phyloP scores from a whole-genome alignment of 352 stramenopile species.

The Pythium myriotylum region DNA sequence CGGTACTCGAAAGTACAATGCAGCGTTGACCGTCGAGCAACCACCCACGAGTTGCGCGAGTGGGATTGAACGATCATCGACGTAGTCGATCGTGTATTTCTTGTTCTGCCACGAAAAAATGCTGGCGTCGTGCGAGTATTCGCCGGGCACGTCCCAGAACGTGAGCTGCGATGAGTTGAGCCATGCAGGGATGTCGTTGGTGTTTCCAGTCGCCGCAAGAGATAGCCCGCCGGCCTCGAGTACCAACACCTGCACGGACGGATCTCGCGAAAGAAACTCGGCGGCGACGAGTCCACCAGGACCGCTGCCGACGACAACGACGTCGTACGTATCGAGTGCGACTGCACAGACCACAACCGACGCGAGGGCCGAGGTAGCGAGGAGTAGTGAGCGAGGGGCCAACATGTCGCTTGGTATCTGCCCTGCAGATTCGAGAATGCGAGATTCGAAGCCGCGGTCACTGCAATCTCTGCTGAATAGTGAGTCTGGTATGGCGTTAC shows the following conservation, averaged over 20 bases:
- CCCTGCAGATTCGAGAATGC: no score
- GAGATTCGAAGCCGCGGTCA: no score
- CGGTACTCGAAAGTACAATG: conserved; percentile 76
- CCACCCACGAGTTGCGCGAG: conserved; percentile 80
- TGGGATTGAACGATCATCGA: conserved; percentile 47
- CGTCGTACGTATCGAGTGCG: conserved; percentile 38
- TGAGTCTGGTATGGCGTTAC: no score
- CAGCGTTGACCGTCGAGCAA: conserved; percentile 82
- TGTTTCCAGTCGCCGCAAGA: conserved; percentile 11
- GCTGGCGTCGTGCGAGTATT: conserved; percentile 31
- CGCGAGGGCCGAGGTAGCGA: no score
- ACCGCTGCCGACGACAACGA: conserved; percentile 57
- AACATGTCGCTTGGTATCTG: no score
- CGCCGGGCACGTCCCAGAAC: conserved; percentile 53
- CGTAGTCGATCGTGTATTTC: conserved; percentile 57
- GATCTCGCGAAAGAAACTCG: conserved; percentile 57
- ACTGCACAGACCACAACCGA: no score
- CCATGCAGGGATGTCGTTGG: not conserved
- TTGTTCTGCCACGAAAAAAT: conserved; percentile 47
- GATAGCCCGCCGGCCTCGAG: conserved; percentile 56
- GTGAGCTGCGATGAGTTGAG: not conserved
- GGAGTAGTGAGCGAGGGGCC: no score
- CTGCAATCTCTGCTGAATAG: no score
- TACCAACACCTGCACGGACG: conserved; percentile 53
- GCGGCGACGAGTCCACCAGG: conserved; percentile 60